Conservation (phyloP, 2,329 filamentous ascomycete species). For the Graphilbum sp. region DNA sequence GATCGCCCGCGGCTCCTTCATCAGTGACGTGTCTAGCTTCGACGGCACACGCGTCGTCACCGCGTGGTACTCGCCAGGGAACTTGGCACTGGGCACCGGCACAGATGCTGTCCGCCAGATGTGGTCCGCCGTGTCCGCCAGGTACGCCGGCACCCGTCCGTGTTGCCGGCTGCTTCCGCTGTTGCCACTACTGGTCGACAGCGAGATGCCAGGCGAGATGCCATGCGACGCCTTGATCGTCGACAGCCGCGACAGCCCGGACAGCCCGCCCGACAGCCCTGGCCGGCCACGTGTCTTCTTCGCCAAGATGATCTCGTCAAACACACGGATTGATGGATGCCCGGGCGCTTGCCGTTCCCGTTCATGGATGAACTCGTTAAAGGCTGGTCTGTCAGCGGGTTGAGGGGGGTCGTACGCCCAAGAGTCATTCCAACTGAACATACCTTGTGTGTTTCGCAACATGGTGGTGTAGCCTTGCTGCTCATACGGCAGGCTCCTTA, state of each 20-base stretch:
- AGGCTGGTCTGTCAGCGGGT: constrained; percentile 27
- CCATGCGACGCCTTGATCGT: constrained; percentile 41
- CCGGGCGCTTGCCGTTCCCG: constrained; percentile 49
- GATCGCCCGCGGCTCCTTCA: constrained; percentile 83
- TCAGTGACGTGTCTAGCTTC: constrained; percentile 68
- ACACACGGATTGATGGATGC: constrained; percentile 54
- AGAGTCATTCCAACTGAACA: too few relatives aligned
- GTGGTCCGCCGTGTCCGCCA: constrained; percentile 60
- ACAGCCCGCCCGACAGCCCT: constrained; percentile 42
- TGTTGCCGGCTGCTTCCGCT: background rate
- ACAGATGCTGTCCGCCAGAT: constrained; percentile 58
- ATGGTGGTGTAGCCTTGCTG: constrained; percentile 48
- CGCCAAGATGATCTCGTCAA: constrained; percentile 70
- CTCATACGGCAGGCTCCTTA: constrained; percentile 47
- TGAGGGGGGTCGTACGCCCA: too few relatives aligned
- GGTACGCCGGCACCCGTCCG: constrained; percentile 37
- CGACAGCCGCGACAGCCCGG: constrained; percentile 41
- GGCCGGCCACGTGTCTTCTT: constrained; percentile 54
- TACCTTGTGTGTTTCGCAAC: constrained; percentile 52
- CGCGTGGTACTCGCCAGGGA: constrained; percentile 44
- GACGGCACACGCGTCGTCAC: constrained; percentile 54
- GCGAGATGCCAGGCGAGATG: constrained; percentile 23
- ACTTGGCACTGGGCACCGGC: constrained; percentile 42
- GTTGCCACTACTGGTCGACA: constrained; percentile 12
- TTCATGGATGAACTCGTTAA: constrained; percentile 76